A percentile compares a stretch with the other conserved stretches of the same genome.
Conservation (phyloP, 768 basidiomycete species). For the Kondoa subrosea region DNA sequence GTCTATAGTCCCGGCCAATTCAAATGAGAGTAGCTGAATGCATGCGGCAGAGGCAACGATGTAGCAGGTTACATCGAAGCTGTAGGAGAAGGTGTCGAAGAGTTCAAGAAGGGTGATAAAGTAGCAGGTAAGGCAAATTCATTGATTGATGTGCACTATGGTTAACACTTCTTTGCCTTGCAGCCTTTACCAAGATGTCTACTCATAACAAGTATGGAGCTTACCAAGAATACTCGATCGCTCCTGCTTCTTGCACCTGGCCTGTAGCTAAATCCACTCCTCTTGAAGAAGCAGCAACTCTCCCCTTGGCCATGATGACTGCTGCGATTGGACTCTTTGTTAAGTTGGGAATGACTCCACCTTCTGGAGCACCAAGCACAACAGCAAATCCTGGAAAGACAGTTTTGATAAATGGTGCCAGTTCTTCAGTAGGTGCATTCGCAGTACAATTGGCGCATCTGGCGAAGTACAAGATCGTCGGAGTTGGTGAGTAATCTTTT, state of each 20-base stretch:
- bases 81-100: constrained; percentile 24
- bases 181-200: constrained; percentile 24
- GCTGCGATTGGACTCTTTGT: constrained; percentile 25
- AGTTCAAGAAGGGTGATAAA: constrained; percentile 26
- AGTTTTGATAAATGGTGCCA: constrained; percentile 20
- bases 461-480: constrained; percentile 23
- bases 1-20: no score
- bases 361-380: background rate
- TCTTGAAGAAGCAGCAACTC: constrained; percentile 26
- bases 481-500: no score
- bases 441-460: constrained; percentile 27
- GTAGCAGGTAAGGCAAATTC: background rate
- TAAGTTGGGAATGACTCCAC: constrained; percentile 18
- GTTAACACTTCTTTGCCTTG: no score
- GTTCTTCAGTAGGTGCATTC: constrained; percentile 25
- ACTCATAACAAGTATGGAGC: constrained; percentile 23
- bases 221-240: constrained; percentile 18
- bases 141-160: no score
- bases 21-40: no score
- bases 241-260: constrained; percentile 18
- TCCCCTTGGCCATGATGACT: constrained; percentile 27
- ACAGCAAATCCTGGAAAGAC: background rate
- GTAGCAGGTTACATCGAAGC: constrained; percentile 24
- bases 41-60: constrained; percentile 26
- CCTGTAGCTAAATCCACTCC: constrained; percentile 15